Percentiles rank a stretch among this genome's conserved stretches.
phyloP scores from a whole-genome alignment of 495 filamentous ascomycete genomes.

The Parathielavia appendiculata region DNA sequence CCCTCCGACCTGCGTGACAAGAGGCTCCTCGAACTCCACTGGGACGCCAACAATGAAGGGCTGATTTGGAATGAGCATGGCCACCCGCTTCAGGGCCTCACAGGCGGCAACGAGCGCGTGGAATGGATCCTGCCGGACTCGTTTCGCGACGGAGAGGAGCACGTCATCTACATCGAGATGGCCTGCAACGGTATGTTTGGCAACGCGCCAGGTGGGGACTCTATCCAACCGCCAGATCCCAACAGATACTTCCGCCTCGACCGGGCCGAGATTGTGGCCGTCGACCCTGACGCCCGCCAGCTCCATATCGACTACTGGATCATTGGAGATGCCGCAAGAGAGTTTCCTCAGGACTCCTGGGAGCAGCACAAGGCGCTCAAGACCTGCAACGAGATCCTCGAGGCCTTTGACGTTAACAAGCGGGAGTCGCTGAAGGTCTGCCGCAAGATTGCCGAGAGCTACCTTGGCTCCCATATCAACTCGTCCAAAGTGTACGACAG shows the following conservation, averaged over 20 bases:
- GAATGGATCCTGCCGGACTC: conserved; percentile 84
- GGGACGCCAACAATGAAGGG: conserved; percentile 90
- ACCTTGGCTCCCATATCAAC: conserved; percentile 75
- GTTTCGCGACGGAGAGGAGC: conserved; percentile 77
- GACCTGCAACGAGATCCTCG: conserved; percentile 79
- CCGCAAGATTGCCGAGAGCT: conserved; percentile 75
- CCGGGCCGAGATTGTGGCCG: conserved; percentile 80
- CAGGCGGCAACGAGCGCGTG: conserved; percentile 80
- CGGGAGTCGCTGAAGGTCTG: conserved; percentile 71
- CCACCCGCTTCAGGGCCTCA: conserved; percentile 83
- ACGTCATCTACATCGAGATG: conserved; percentile 94
- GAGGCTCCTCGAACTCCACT: conserved; percentile 83
- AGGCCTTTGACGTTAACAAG: conserved; percentile 75
- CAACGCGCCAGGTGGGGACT: conserved; percentile 77
- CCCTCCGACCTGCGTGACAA: conserved; percentile 65
- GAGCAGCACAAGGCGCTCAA: conserved; percentile 82
- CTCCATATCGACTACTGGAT: conserved; percentile 94
- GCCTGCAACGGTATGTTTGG: conserved; percentile 99
- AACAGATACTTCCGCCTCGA: conserved; percentile 71
- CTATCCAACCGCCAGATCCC: conserved; percentile 81
- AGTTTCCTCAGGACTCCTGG: conserved; percentile 75
- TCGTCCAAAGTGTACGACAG: conserved; percentile 78
- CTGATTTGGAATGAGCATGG: conserved; percentile 87
- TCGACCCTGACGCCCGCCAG: conserved; percentile 77
- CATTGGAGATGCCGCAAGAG: conserved; percentile 77